Evolutionary conservation across 2,329 filamentous ascomycete genomes (phyloP), one percentile per base, ranked within the genome.

Genomic region (Lecanoromycetidae sp.): DNA sequence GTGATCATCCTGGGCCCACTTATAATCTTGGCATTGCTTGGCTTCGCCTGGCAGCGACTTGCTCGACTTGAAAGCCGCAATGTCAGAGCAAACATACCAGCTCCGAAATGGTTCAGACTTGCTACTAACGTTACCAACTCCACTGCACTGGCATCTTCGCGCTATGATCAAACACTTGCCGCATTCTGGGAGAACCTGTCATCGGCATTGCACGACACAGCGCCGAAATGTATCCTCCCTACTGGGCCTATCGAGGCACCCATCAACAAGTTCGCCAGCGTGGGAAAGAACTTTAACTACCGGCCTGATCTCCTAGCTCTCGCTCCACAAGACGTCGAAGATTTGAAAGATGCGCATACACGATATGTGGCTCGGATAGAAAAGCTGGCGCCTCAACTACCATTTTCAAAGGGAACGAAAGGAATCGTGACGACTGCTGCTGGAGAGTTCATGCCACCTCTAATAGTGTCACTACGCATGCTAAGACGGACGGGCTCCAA

Each of bases 401-500:
- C 62, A 3, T 65, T 58, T 44, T 45, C 53, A 3, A 44, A 52
- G 55, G 57, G 52, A 38, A 56, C 56, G 5, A 51, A 51, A 30
- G 63, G 63, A 10, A 57, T 66, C 36, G 63, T 63, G 7, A 58
- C 60, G 12, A 60, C 69, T 10, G 69, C 66, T 0, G 66, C 66
- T 12, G 65, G 63, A 1, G 52, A 58, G 13, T 69, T 69, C 48
- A 57, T 69, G 8, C 66, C 67, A 1, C 64, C 67, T 1, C 58
- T 70, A 34, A 60, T 67, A 6, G 65, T 69, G 5, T 68, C 66
- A 1, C 57, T 71, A 10, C 63, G 63, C 5, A 69, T 71, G 66
- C 60, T 71, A 23, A 62, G 69, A 6, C 57, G 61, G 15, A 65
- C 64, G 6, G 66, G 67, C 9, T 68, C 63, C 12, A 57, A 54